Base-by-base conservation (phyloP, 371 early-diverging fungal species). In the Aphelidium insulamus region DNA sequence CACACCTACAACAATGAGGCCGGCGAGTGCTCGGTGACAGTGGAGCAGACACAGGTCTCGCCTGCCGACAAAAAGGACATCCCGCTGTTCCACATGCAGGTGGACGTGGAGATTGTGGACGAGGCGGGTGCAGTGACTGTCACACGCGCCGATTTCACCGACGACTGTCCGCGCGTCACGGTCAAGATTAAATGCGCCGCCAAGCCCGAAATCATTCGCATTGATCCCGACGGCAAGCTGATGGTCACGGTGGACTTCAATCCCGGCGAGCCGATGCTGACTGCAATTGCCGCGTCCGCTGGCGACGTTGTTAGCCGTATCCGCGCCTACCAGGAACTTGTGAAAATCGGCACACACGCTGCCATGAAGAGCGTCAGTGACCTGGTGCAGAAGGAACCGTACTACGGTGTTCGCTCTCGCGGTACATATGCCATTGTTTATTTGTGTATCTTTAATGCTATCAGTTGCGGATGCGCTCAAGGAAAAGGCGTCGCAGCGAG, bases 21-120 rank as follows among this genome's bases (percentile, higher is more conserved):
- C 7, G 45, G 37, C 21, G 21, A 37, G 7, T 53, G 53, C 21
- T 39, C 40, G 10, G 33, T 69, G 21, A 33, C 49, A 0, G 30
- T 69, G 17, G 50, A 55, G 29, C 67, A 69, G 38, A 66, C 66
- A 0, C 66, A 65, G 33, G 50, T 41, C 2, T n/a, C n/a, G n/a
- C n/a, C n/a, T n/a, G 37, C 50, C 40, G 46, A 37, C 14, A 35
- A 39, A 7, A 29, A 45, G 7, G 41, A 37, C n/a, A 44, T 66
- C 21, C 59, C 59, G 9, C 36, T 64, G 11, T 69, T 69, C 43
- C 57, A 48, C 17, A 41, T 64, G 27, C 37, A 41, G 18, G 18
- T 67, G 10, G 60, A 57, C 12, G 44, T 69, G 12, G 56, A 59
- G 21, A 32, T 69, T n/a, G 45, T 38, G 0, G 55, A 54, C 32